Base-by-base conservation (phyloP, 2,329 filamentous ascomycete genomes). In the Monosporascus sp. region DNA sequence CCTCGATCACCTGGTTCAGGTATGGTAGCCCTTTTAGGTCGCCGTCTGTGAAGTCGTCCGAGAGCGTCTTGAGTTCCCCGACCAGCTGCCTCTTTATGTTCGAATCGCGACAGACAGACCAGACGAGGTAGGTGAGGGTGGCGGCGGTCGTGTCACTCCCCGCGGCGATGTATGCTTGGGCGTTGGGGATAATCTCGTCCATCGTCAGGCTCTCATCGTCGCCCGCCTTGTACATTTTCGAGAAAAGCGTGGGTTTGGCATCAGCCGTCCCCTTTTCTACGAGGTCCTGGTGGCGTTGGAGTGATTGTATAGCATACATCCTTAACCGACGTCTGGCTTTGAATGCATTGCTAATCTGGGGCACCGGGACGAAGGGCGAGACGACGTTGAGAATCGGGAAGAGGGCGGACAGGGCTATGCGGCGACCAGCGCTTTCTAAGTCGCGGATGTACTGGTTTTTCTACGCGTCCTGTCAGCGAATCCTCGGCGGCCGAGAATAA, bases 141-240 rank as follows among this genome's bases (percentile, higher is more conserved):
- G 72, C 69, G 0, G 78, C 73, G 0, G 79, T 81, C 0, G 79
- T 82, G 52, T 82, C 79, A 41, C 72, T 77, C 1, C 79, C 79
- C 1, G 78, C 80, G 3, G 79, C 36, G 46, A 82, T 80, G 56
- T 76, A 78, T 0, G 65, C 52, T 17, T 57, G 58, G 4, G 59
- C 59, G 24, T 61, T 57, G 24, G 48, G 9, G 2, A 24, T 41
- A 9, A 62, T 24, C 38, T 64, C 62, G 1, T 56, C 26, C 5
- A 41, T 49, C 2, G 55, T 52, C 43, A 64, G 50, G 43, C 56
- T 61, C 14, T 63, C 59, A 11, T 67, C 62, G 7, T 69, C 67
- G 16, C 50, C 31, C 3, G 67, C 69, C 53, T 71, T 62, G 55
- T 71, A 68, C 5, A 75, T 56, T 54, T 70, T 70, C 34, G 70